Conservation (phyloP, 2,329 filamentous ascomycete genomes). For the Mycogone perniciosa region DNA sequence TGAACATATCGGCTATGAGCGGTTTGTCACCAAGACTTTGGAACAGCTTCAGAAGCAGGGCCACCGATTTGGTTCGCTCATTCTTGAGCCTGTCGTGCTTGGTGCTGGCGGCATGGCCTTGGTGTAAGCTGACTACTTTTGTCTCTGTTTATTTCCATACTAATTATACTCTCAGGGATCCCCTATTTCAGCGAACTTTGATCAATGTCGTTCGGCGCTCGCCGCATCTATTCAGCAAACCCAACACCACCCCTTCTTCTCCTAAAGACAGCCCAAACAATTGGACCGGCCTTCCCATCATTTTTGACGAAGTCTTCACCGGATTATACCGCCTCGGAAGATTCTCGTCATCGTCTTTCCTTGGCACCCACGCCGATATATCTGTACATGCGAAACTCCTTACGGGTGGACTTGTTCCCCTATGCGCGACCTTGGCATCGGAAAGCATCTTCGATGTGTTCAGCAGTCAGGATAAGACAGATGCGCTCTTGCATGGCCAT, state of each 20-base stretch:
- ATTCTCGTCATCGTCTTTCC: conserved; percentile 62
- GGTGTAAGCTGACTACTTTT: conserved; percentile 45
- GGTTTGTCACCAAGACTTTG: conserved; percentile 52
- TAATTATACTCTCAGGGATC: conserved; percentile 49
- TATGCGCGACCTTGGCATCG: conserved; percentile 70
- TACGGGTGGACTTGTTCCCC: conserved; percentile 71
- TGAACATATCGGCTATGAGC: conserved; percentile 47
- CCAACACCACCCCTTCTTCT: conserved; percentile 5
- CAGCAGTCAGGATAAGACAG: conserved; percentile 63
- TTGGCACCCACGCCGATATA: conserved; percentile 64
- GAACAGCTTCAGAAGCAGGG: conserved; percentile 47
- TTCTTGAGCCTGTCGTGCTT: conserved; percentile 74
- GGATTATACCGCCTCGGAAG: conserved; percentile 76
- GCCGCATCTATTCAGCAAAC: conserved; percentile 45
- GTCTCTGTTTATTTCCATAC: background rate
- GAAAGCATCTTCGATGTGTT: conserved; percentile 68
- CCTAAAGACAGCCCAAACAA: conserved; percentile 20
- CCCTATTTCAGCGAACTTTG: conserved; percentile 70
- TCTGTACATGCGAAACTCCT: conserved; percentile 78
- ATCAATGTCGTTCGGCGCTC: conserved; percentile 59
- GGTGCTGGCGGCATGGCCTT: conserved; percentile 82
- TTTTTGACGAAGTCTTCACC: conserved; percentile 86
- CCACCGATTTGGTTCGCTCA: conserved; percentile 65
- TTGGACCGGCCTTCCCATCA: conserved; percentile 70
- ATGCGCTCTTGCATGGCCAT: conserved; percentile 76